phyloP scores from a whole-genome alignment of 192 early-diverging fungal genomes.

The Gaertneriomyces semiglobifer region DNA sequence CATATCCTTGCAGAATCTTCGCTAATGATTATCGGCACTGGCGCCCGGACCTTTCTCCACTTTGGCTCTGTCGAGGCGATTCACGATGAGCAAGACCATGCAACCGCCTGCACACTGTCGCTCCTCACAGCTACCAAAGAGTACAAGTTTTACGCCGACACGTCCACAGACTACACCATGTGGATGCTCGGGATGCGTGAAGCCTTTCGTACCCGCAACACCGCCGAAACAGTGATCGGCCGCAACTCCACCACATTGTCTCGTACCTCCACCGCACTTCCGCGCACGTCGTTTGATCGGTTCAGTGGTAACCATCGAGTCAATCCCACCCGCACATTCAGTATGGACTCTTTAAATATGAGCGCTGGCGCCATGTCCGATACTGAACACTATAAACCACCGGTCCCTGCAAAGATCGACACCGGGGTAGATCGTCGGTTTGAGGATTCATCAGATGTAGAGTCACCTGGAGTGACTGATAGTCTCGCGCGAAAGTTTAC shows the following conservation, averaged over 20 bases:
- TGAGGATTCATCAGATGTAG: too few relatives aligned
- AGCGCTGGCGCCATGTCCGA: too few relatives aligned
- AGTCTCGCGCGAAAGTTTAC: too few relatives aligned
- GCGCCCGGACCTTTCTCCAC: slow-evolving; percentile 27
- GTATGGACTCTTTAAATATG: too few relatives aligned
- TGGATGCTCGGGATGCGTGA: slow-evolving; percentile 1
- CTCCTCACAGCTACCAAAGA: slow-evolving; percentile 29
- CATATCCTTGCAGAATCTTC: slow-evolving; percentile 21
- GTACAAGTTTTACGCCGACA: slow-evolving; percentile 27
- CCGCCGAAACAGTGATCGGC: neutral
- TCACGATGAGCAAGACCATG: slow-evolving; percentile 30
- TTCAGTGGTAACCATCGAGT: too few relatives aligned
- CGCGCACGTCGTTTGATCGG: too few relatives aligned
- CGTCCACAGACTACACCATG: slow-evolving; percentile 35
- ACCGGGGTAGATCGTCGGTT: too few relatives aligned
- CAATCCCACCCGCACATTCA: too few relatives aligned
- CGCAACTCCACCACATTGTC: slow-evolving; percentile 1
- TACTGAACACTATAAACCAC: too few relatives aligned
- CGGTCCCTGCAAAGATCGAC: too few relatives aligned
- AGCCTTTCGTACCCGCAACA: neutral
- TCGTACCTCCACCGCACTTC: too few relatives aligned
- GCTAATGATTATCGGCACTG: slow-evolving; percentile 30
- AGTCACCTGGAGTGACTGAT: too few relatives aligned
- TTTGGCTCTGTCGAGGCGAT: slow-evolving; percentile 28
- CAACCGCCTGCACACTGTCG: slow-evolving; percentile 25